Conservation (phyloP, 2,329 filamentous ascomycete species). For the Dichotomopilus funicola region DNA sequence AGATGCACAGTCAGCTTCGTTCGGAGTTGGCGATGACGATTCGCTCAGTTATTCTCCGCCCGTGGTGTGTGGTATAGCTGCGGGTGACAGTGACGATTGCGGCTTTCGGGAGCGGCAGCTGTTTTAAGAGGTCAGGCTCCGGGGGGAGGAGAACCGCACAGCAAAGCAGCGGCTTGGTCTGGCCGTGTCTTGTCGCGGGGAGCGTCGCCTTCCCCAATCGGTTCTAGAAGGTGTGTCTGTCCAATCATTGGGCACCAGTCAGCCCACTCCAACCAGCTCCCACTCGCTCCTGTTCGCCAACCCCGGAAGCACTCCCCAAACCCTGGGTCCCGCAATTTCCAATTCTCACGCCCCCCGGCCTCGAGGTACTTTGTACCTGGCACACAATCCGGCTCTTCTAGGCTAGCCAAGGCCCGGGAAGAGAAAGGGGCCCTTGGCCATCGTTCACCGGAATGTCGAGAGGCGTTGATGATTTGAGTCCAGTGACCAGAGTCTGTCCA, state of each 20-base stretch:
- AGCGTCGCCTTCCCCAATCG: slow-evolving; percentile 18
- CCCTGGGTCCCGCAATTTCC: slow-evolving; percentile 7
- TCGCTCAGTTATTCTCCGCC: not conserved
- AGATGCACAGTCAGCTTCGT: too few species aligned
- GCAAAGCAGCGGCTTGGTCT: not conserved
- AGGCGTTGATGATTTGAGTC: too few species aligned
- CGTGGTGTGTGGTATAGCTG: slow-evolving; percentile 5
- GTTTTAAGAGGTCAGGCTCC: slow-evolving; percentile 20
- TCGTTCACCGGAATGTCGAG: too few species aligned
- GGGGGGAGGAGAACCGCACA: not conserved
- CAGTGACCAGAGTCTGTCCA: too few species aligned
- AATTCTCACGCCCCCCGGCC: slow-evolving; percentile 13
- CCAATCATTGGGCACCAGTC: slow-evolving; percentile 16
- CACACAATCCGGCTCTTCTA: too few species aligned
- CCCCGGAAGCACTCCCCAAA: slow-evolving; percentile 10
- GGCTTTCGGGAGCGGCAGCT: slow-evolving; percentile 21
- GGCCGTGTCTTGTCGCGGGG: slow-evolving; percentile 1
- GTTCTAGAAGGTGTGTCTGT: slow-evolving; percentile 21
- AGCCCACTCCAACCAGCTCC: slow-evolving; percentile 6
- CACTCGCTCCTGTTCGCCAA: slow-evolving; percentile 7
- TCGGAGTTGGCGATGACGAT: not conserved
- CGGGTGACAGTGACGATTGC: slow-evolving; percentile 18
- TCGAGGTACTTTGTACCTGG: too few species aligned
- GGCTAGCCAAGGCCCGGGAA: too few species aligned
- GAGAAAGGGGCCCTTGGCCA: too few species aligned